Base-by-base conservation (phyloP, 306 rosid species). In the Rosa multiflora region DNA sequence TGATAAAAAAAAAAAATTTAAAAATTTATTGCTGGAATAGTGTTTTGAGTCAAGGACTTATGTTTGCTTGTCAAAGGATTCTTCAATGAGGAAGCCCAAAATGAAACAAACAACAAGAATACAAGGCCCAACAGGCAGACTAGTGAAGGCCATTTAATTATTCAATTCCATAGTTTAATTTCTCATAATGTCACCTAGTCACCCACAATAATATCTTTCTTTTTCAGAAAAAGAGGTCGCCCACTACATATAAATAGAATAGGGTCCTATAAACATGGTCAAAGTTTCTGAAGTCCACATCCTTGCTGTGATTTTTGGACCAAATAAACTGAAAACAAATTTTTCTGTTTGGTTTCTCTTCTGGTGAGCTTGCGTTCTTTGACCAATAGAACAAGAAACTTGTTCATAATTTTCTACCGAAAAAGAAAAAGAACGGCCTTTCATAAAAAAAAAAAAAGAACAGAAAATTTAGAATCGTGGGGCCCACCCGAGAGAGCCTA, bases 251-350 rank as follows among this genome's bases (percentile, higher is more conserved):
- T 21, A 11, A 26, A 29, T 29, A 26, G 17, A 12, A 26, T 11
- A 2, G 17, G 11, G 68, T 32, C 43, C 9, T 12, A 14, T 26
- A 63, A 62, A 63, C 15, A 32, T 6, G 70, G 46, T 64, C 46
- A 35, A 35, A 8, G 47, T 17, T 40, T 40, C 8, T 39, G 17
- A 18, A 39, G 72, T 67, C 72, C 21, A 18, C 48, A 1, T 67
- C 6, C 4, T 14, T 67, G 49, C 15, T 23, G 7, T 14, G 4
- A 40, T 69, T 46, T 52, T 61, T 61, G 48, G 82, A 73, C 83
- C 73, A 40, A 59, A 59, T 42, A 70, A 70, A 53, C 64, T 67
- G 20, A 15, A 15, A 64, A 77, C 49, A n/a, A 29, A 62, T 29
- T 9, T 14, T 37, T 63, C 43, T 32, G 43, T 63, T 56, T 39